Evolutionary conservation across 805 yeast genomes (phyloP).

Genomic region (Candida insectalens): DNA sequence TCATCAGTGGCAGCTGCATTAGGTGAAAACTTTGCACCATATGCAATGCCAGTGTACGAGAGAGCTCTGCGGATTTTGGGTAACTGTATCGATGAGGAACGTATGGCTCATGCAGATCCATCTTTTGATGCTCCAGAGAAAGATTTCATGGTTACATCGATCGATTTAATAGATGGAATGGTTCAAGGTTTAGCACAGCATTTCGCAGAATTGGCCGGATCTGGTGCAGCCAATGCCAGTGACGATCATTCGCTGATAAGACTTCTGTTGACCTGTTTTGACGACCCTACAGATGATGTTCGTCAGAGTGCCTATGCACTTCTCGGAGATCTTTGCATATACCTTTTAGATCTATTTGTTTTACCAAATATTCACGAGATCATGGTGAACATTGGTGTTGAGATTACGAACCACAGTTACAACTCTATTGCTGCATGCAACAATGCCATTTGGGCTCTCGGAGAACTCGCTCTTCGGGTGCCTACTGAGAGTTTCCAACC

Average conservation of each 20-base stretch:
- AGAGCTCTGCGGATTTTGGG: conserved; percentile 65
- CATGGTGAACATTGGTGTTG: conserved; percentile 59
- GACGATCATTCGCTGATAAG: conserved; percentile 39
- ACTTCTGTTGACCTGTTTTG: conserved; percentile 57
- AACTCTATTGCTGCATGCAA: conserved; percentile 58
- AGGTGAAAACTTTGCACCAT: conserved; percentile 79
- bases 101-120: conserved; percentile 56
- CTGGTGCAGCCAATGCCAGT: conserved; percentile 4
- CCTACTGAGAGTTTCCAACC: conserved; percentile 36
- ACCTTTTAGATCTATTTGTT: conserved; percentile 35
- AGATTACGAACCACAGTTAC: conserved; percentile 44
- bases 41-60: conserved; percentile 77
- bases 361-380: conserved; percentile 40
- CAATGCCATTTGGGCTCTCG: conserved; percentile 91
- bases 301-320: conserved; percentile 87
- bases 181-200: conserved; percentile 77
- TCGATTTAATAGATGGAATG: conserved; percentile 87
- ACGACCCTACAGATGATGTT: conserved; percentile 77
- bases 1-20: conserved; percentile 83
- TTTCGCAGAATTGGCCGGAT: conserved; percentile 37
- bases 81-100: conserved; percentile 58
- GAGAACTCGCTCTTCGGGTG: conserved; percentile 68
- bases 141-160: conserved; percentile 80
- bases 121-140: conserved; percentile 70
- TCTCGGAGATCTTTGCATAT: conserved; percentile 80